These are phyloP conservation scores for Keithomyces neogunnii DNA, from an alignment of 2,329 filamentous ascomycete species.

Conservation along the genomic window DNA sequence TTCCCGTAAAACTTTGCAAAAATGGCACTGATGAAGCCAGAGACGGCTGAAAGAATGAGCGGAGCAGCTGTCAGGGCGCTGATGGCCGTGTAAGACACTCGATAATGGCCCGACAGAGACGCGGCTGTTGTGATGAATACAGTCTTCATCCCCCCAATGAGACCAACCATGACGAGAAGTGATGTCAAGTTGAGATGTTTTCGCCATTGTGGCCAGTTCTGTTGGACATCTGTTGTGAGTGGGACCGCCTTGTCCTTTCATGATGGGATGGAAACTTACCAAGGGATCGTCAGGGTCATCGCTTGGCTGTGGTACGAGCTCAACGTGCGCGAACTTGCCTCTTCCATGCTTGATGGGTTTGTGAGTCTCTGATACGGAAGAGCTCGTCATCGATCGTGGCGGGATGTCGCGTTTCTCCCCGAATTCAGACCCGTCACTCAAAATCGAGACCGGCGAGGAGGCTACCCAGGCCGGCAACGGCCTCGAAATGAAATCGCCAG, in stretches of 20 bases:
- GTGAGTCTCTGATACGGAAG: conserved; percentile 10
- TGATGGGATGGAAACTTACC: conserved; percentile 25
- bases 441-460: not conserved
- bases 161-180: conserved; percentile 36
- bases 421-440: not conserved
- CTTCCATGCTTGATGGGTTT: conserved; percentile 38
- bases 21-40: conserved; percentile 33
- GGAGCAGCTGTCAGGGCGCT: conserved; percentile 45
- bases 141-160: conserved; percentile 46
- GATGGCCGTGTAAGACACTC: conserved; percentile 37
- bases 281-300: conserved; percentile 45
- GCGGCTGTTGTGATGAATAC: conserved; percentile 40
- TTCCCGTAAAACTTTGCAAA: conserved; percentile 42
- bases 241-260: not conserved
- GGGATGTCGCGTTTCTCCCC: not conserved
- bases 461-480: conserved; percentile 1
- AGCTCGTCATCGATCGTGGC: conserved; percentile 7
- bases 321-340: conserved; percentile 32
- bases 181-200: conserved; percentile 40
- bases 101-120: conserved; percentile 32
- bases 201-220: conserved; percentile 50
- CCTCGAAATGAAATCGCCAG: conserved; percentile 4
- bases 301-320: conserved; percentile 47
- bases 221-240: not conserved
- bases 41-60: conserved; percentile 38